These are phyloP conservation scores for Plasmodium sp. DNA, from an alignment of 169 alveolate genomes.

Conservation along the genomic window DNA sequence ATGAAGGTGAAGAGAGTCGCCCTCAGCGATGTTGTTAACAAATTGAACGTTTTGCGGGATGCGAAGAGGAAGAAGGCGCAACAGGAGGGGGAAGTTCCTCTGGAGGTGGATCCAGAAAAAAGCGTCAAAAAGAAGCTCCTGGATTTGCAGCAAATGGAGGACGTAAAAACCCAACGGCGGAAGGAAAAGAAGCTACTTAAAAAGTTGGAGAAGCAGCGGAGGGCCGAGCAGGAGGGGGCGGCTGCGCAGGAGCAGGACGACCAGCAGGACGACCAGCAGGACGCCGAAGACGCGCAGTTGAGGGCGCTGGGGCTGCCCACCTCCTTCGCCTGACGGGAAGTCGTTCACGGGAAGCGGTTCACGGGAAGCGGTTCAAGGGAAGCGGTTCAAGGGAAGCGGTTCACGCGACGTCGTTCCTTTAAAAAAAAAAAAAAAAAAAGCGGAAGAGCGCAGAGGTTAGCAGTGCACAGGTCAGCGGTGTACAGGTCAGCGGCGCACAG, in stretches of 20 bases:
- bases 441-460: not conserved
- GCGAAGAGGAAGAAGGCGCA: slow-evolving; percentile 50
- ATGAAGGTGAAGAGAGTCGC: slow-evolving; percentile 93
- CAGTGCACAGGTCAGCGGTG: not conserved
- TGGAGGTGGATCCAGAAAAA: slow-evolving; percentile 32
- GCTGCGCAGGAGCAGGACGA: not conserved
- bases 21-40: slow-evolving; percentile 87
- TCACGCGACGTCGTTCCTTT: not conserved
- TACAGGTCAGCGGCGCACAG: not conserved
- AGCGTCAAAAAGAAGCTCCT: slow-evolving; percentile 19
- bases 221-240: not conserved
- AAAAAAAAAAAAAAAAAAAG: not conserved
- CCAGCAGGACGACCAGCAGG: not conserved
- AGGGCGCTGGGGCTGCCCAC: slow-evolving; percentile 8
- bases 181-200: slow-evolving; percentile 60
- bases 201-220: slow-evolving; percentile 55
- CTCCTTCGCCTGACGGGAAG: not conserved
- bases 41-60: slow-evolving; percentile 79
- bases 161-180: slow-evolving; percentile 19
- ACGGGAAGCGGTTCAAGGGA: too few species aligned
- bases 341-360: not conserved
- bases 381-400: not conserved
- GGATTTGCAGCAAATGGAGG: slow-evolving; percentile 37
- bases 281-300: not conserved
- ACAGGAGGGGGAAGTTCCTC: not conserved